Percentiles rank a stretch among this genome's conserved stretches.
Evolutionary conservation across 1,284 basidiomycete genomes (phyloP).

Genomic region (Ustilago lituana): DNA sequence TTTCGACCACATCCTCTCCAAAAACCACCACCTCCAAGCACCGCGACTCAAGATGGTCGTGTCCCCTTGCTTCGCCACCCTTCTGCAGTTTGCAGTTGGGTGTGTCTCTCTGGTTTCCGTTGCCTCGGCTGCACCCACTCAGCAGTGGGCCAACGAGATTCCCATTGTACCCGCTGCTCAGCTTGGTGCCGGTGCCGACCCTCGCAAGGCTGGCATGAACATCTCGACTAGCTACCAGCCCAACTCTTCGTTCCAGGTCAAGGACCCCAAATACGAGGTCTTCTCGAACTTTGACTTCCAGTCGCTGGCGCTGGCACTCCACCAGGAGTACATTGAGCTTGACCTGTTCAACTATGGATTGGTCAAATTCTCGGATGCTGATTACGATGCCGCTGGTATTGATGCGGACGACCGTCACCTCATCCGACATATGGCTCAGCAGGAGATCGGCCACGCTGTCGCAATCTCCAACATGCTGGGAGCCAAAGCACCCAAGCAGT

Average conservation of each 20-base stretch:
- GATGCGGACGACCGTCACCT: conserved; percentile 45
- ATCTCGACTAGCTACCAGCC: conserved; percentile 41
- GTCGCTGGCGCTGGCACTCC: conserved; percentile 44
- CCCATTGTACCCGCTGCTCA: conserved; percentile 23
- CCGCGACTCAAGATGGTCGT: conserved; percentile 6
- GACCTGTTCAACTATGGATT: conserved; percentile 58
- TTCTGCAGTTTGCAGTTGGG: conserved; percentile 9
- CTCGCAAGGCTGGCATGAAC: conserved; percentile 35
- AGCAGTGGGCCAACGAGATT: conserved; percentile 7
- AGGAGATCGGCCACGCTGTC: conserved; percentile 55
- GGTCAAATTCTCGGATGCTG: conserved; percentile 49
- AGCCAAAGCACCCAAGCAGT: conserved; percentile 42
- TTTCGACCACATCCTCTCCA: too few relatives aligned
- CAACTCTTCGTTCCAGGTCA: conserved; percentile 22
- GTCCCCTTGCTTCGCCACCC: conserved; percentile 1
- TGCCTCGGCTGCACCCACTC: conserved; percentile 19
- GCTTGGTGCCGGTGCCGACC: conserved; percentile 32
- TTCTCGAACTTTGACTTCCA: conserved; percentile 54
- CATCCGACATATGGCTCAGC: conserved; percentile 53
- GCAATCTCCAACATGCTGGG: conserved; percentile 56
- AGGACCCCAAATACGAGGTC: conserved; percentile 41
- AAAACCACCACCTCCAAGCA: too few relatives aligned
- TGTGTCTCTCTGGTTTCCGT: conserved; percentile 13
- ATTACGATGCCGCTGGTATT: conserved; percentile 46
- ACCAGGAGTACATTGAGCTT: conserved; percentile 60